Evolutionary conservation across 2,329 filamentous ascomycete genomes (phyloP), one percentile per base, ranked within the genome.

Genomic region (Ophiocordyceps robertsii): DNA sequence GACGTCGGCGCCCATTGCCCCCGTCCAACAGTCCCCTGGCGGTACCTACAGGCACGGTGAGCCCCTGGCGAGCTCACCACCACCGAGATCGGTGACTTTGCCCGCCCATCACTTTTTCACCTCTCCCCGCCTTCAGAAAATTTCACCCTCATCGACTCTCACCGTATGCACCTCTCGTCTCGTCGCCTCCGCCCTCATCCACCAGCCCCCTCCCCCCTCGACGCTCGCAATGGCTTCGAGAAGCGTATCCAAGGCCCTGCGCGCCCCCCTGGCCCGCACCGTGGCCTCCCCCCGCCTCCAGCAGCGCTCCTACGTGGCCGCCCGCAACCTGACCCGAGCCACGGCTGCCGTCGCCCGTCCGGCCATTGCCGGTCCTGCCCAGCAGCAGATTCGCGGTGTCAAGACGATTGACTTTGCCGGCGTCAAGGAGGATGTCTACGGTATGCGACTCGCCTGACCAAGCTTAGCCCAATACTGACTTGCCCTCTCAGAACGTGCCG

Each of bases 321-420:
- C 75, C 53, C 65, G 75, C 56, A 72, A 67, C 59, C 65, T 72
- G 48, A 69, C 71, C 49, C 65, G 74, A 51, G 68, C 69, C 11
- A 43, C 48, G 10, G 38, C 72, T 53, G 70, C 73, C 51, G 65
- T 71, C 55, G 66, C 70, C 52, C 69, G 67, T 53, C 66, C 70
- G 51, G 69, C 68, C 49, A 64, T 69, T 17, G 37, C 13, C 27
- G 30, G 30, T 31, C 30, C 30, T 51, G 59, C 60, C 44, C 73
- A 79, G 64, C 82, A 87, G 73, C 82, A 87, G 73, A 71, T 76
- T 53, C 83, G 92, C 62, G 92, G 92, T 66, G 70, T 95, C 62
- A 96, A 98, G 86, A 95, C 90, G 56, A 90, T 98, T 68, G 89
- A 96, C 80, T 98, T 98, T 67, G 92, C 92, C 54, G 92, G 88